Percentiles rank a stretch among this genome's conserved stretches.
These are phyloP conservation scores for Cercophora sp. DNA, from an alignment of 495 filamentous ascomycete genomes.

Conservation along the genomic window DNA sequence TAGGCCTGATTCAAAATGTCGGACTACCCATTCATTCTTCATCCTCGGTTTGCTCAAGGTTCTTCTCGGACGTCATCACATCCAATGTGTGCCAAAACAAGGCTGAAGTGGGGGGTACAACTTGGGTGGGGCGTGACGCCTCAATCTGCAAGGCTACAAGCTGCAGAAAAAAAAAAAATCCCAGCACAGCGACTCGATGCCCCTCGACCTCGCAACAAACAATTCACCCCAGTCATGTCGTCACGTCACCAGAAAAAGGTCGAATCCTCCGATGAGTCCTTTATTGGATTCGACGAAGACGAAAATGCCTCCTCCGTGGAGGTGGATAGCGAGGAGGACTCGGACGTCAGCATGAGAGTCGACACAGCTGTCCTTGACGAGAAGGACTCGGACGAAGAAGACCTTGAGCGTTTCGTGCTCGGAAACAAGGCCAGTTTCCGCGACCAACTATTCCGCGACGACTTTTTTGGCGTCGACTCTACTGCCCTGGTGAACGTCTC, in stretches of 20 bases:
- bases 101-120: too few relatives aligned
- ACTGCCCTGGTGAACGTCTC: slow-evolving; percentile 33
- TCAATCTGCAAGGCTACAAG: slow-evolving; percentile 27
- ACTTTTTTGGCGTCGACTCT: slow-evolving; percentile 29
- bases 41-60: too few relatives aligned
- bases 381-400: slow-evolving; percentile 76
- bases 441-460: slow-evolving; percentile 56
- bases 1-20: too few relatives aligned
- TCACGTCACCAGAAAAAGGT: slow-evolving; percentile 18
- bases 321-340: slow-evolving; percentile 37
- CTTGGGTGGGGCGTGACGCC: too few relatives aligned
- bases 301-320: slow-evolving; percentile 14
- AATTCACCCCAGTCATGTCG: background rate
- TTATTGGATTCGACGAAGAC: slow-evolving; percentile 33
- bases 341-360: slow-evolving; percentile 19
- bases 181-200: background rate
- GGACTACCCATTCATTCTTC: too few relatives aligned
- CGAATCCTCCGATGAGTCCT: slow-evolving; percentile 27
- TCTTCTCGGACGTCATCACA: too few relatives aligned
- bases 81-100: too few relatives aligned
- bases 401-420: slow-evolving; percentile 81
- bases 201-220: background rate
- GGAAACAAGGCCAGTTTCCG: slow-evolving; percentile 79
- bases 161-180: slow-evolving; percentile 31
- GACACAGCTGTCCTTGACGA: slow-evolving; percentile 35